Base-by-base conservation (phyloP, 192 early-diverging fungal genomes). In the Paraglomus brasilianum region DNA sequence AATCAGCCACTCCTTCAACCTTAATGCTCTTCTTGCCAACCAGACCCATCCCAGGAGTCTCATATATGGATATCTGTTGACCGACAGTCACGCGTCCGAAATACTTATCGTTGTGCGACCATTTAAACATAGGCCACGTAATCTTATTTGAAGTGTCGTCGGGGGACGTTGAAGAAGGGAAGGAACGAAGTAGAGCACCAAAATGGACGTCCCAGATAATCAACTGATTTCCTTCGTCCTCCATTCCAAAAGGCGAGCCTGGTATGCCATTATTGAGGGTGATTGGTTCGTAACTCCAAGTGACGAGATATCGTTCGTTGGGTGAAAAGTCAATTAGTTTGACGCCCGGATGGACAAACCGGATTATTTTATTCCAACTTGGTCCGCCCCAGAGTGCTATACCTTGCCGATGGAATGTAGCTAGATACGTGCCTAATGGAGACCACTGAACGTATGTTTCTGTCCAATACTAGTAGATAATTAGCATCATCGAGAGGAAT, bases 301-400 rank as follows among this genome's bases (percentile, higher is more conserved):
- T 96, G 9, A 95, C 90, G 17, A 98, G 75, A 82, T 90, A 97
- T 47, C 86, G 90, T 81, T 99, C 97, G 76, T 93, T 93, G 30
- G 96, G 96, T 46, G 90, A 92, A 72, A 92, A 99, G 74, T 98
- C 95, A 58, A 94, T 89, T 45, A 93, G 75, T 73, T 90, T 91
- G 50, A 96, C 94, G 72, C 90, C 88, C 30, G 89, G 89, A 74
- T 99, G 97, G 24, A 89, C 86, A 71, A 98, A 96, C 24, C 93
- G 90, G 70, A 89, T 83, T 63, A 98, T 91, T 81, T 94, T 91
- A 72, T 86, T 88, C 90, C 91, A 97, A 48, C 86, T 87, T 19
- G 89, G 85, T 24, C 96, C 96, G 74, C 97, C 95, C 97, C 97
- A 99, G 70, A 99, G 85, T 36, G 85, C 94, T 52, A 98, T 87